phyloP scores from a whole-genome alignment of 768 basidiomycete genomes.

The Trametes meyenii region DNA sequence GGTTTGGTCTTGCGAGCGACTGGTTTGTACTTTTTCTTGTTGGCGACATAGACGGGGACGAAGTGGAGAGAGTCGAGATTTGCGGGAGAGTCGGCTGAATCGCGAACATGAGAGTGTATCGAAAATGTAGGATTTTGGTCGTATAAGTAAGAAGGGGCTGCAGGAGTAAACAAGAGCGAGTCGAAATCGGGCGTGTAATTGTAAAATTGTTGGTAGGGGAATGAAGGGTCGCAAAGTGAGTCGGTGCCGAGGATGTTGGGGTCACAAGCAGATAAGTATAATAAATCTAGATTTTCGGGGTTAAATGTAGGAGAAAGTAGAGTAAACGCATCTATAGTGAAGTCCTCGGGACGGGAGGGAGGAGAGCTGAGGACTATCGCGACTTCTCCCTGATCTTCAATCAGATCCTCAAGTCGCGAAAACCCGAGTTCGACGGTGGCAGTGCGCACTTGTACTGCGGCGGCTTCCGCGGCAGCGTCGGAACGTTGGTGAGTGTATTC shows the following conservation, averaged over 20 bases:
- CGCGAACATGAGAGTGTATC: background rate
- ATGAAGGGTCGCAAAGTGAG: conserved; percentile 6
- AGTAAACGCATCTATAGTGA: conserved; percentile 9
- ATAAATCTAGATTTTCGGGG: background rate
- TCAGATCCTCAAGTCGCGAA: conserved; percentile 22
- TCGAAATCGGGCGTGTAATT: background rate
- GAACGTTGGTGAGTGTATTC: background rate
- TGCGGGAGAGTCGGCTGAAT: too few species aligned
- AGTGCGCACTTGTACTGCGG: background rate
- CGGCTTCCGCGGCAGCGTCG: conserved; percentile 2
- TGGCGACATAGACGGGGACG: background rate
- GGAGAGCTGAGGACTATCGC: background rate
- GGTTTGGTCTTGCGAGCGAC: conserved; percentile 26
- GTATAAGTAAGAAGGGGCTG: background rate
- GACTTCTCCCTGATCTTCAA: conserved; percentile 16
- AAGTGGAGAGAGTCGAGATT: background rate
- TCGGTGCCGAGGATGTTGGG: conserved; percentile 3
- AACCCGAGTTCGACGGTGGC: background rate
- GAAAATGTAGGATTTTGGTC: background rate
- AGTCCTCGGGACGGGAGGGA: background rate
- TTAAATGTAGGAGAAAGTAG: background rate
- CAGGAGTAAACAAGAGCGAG: background rate
- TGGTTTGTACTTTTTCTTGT: conserved; percentile 29
- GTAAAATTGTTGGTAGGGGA: conserved; percentile 2
- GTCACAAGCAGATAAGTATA: conserved; percentile 9